A percentile compares a stretch with the other conserved stretches of the same genome.
These are phyloP conservation scores for Colletotrichum acutatum DNA, from an alignment of 2,329 filamentous ascomycete species.

Conservation along the genomic window DNA sequence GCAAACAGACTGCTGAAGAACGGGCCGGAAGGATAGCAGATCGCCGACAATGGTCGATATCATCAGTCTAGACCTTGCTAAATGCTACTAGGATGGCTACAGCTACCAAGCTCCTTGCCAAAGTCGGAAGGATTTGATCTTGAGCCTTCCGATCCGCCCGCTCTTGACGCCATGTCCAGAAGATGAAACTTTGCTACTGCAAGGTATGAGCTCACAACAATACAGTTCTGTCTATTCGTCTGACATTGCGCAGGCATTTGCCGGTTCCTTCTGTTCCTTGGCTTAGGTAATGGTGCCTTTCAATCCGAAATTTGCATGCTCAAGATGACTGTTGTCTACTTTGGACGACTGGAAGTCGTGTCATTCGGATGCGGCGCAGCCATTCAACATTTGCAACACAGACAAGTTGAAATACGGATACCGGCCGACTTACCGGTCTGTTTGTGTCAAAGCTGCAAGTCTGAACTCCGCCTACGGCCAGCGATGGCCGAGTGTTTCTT, in stretches of 20 bases:
- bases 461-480: conserved; percentile 10
- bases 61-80: conserved; percentile 9
- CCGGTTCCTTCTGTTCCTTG: conserved; percentile 1
- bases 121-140: conserved; percentile 3
- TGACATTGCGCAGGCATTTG: conserved; percentile 15
- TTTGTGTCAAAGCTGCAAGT: conserved; percentile 11
- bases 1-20: background rate
- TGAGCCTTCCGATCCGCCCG: conserved; percentile 24
- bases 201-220: background rate
- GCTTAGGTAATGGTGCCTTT: conserved; percentile 20
- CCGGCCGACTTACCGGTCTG: conserved; percentile 4
- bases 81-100: background rate
- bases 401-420: background rate
- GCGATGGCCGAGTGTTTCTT: background rate
- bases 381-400: background rate
- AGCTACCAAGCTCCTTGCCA: conserved; percentile 10
- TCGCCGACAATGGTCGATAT: background rate
- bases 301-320: conserved; percentile 1
- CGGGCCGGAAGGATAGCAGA: background rate
- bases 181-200: conserved; percentile 32
- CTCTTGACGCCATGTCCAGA: conserved; percentile 24
- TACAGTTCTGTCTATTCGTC: conserved; percentile 4
- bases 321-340: background rate
- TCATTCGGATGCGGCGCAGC: background rate
- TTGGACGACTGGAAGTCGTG: background rate